Base-by-base conservation (phyloP, 2,329 filamentous ascomycete species). In the Cylindrodendrum hubeiense region DNA sequence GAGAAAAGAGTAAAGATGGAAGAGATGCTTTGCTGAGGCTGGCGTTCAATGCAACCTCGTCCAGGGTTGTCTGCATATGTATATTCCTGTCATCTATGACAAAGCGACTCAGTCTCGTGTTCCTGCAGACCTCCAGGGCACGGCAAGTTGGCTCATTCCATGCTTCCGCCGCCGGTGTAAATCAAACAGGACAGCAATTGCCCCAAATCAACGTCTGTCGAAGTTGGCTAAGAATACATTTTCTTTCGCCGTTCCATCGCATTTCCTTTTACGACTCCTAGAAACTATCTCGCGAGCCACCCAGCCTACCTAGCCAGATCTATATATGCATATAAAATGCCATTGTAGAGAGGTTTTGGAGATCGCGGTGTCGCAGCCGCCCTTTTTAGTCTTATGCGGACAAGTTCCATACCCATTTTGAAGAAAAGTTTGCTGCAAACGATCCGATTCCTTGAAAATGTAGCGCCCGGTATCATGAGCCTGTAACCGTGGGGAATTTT, bases 321-420 rank as follows among this genome's bases (percentile, higher is more conserved):
- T 73, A 73, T 73, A 72, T 68, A 60, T 67, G 54, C 65, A 60
- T 60, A 61, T 50, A 54, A 50, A 41, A 44, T 63, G 43, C 60
- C 56, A 49, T 64, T 21, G 47, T 34, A 61, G 60, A 56, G 54
- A 61, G 41, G 47, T 61, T 62, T 66, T 63, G 19, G 19, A 57
- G 30, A 49, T 22, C 49, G 34, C 33, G 28, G 51, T 55, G 51
- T 55, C 60, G 51, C 52, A 59, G 54, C 30, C 69, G 52, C 60
- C 47, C 19, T 50, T 55, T 57, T 47, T 67, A 59, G 47, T 72
- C 51, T 65, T 59, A 37, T 61, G 65, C 33, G 71, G 59, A 41
- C 66, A 39, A 17, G 55, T 72, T 63, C 60, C 67, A 41, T 60
- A 51, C 62, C 63, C 59, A 39, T 26, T 55, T 50, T 44, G 55